These are phyloP conservation scores for Sarocladium oryzae DNA, from an alignment of 2,329 filamentous ascomycete species.

Conservation along the genomic window DNA sequence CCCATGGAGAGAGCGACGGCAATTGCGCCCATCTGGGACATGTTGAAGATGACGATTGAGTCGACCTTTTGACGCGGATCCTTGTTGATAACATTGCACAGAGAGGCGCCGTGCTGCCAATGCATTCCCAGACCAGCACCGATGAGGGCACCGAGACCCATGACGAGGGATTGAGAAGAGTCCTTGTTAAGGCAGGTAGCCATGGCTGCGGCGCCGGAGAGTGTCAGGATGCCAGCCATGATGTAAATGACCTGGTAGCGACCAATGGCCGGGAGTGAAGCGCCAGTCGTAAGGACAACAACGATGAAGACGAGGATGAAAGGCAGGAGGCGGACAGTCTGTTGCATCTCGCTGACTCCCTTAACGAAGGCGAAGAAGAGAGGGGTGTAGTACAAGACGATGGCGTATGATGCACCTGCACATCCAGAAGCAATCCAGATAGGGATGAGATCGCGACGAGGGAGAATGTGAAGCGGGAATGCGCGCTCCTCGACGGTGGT, in stretches of 20 bases:
- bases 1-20: constrained; percentile 21
- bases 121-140: constrained; percentile 25
- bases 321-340: constrained; percentile 35
- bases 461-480: constrained; percentile 38
- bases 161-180: constrained; percentile 20
- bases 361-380: constrained; percentile 47
- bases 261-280: constrained; percentile 28
- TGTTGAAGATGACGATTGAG: constrained; percentile 25
- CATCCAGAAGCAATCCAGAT: constrained; percentile 34
- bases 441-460: constrained; percentile 29
- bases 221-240: constrained; percentile 19
- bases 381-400: constrained; percentile 46
- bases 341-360: constrained; percentile 32
- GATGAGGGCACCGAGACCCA: constrained; percentile 25
- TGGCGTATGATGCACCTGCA: constrained; percentile 29
- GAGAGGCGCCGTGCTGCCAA: constrained; percentile 24
- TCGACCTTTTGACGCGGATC: constrained; percentile 21
- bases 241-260: constrained; percentile 30
- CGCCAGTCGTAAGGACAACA: constrained; percentile 29
- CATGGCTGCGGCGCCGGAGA: constrained; percentile 21
- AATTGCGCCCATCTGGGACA: constrained; percentile 25
- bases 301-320: constrained; percentile 33
- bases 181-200: constrained; percentile 17
- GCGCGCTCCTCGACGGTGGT: constrained; percentile 36
- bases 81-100: constrained; percentile 23